Conservation (phyloP, 495 filamentous ascomycete genomes). For the Penicillium longicatenatum region DNA sequence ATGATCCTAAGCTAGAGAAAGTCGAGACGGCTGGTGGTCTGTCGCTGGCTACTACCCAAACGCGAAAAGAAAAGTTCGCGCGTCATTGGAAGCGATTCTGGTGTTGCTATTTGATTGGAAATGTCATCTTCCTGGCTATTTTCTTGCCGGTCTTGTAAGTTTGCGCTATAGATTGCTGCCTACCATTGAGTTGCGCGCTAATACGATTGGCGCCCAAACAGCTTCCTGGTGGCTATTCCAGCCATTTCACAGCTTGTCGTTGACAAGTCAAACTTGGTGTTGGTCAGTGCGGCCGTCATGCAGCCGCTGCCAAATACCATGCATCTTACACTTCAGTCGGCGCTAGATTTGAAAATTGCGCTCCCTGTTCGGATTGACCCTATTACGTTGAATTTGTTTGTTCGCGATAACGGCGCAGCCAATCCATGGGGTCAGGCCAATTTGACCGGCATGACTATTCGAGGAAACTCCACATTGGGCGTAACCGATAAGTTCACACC, state of each 20-base stretch:
- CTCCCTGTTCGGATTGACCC: constrained; percentile 43
- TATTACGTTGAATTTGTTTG: constrained; percentile 36
- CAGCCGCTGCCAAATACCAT: constrained; percentile 36
- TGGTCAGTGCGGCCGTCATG: constrained; percentile 37
- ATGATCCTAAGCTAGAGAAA: constrained; percentile 30
- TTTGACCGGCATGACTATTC: constrained; percentile 30
- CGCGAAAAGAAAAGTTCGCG: constrained; percentile 27
- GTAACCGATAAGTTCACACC: constrained; percentile 26
- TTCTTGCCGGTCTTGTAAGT: constrained; percentile 45
- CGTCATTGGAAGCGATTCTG: constrained; percentile 47
- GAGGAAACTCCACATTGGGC: constrained; percentile 39
- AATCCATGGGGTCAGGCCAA: constrained; percentile 30
- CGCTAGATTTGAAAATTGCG: constrained; percentile 37
- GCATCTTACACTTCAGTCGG: constrained; percentile 34
- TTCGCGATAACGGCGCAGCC: constrained; percentile 26
- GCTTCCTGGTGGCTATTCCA: constrained; percentile 46
- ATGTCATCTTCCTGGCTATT: constrained; percentile 34
- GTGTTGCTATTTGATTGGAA: constrained; percentile 35
- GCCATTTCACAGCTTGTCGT: constrained; percentile 47
- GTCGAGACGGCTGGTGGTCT: constrained; percentile 33
- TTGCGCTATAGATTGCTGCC: not conserved
- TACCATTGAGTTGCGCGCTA: not conserved
- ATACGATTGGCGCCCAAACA: constrained; percentile 10
- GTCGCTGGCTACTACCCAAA: constrained; percentile 32
- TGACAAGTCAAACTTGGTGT: constrained; percentile 39